Evolutionary conservation across 2,329 filamentous ascomycete species (phyloP).

Genomic region (Sarocladiaceae sp.): DNA sequence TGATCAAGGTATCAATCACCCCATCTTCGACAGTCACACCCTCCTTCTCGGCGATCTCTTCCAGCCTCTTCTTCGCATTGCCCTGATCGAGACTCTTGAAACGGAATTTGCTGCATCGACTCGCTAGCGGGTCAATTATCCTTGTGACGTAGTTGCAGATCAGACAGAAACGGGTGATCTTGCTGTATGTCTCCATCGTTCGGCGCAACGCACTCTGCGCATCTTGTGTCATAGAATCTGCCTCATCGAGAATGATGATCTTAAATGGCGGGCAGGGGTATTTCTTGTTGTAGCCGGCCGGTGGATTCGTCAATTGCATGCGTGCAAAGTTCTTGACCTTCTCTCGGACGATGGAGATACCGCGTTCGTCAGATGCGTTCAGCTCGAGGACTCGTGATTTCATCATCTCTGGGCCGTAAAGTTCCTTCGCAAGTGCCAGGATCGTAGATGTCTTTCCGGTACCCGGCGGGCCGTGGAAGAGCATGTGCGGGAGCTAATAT

Average conservation of each 20-base stretch:
- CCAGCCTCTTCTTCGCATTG: conserved; percentile 74
- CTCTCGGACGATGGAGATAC: conserved; percentile 92
- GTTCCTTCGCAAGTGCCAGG: conserved; percentile 92
- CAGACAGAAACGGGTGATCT: conserved; percentile 94
- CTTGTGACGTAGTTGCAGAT: conserved; percentile 98
- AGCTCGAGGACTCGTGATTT: conserved; percentile 95
- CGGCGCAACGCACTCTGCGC: conserved; percentile 87
- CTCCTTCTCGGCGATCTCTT: conserved; percentile 78
- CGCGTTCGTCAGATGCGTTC: conserved; percentile 98
- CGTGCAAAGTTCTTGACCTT: conserved; percentile 98
- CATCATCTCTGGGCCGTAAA: conserved; percentile 93
- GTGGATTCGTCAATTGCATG: conserved; percentile 83
- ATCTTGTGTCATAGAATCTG: conserved; percentile 98
- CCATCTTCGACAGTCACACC: conserved; percentile 72
- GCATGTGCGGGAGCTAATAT: conserved; percentile 84
- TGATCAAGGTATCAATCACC: conserved; percentile 77
- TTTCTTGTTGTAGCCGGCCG: conserved; percentile 60
- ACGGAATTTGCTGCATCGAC: conserved; percentile 90
- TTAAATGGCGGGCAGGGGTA: conserved; percentile 98
- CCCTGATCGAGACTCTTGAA: conserved; percentile 93
- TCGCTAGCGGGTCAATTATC: conserved; percentile 94
- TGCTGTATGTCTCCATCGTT: conserved; percentile 97
- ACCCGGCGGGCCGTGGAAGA: conserved; percentile 96
- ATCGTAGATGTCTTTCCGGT: conserved; percentile 98
- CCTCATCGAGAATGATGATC: conserved; percentile 97